Evolutionary conservation across 305 asterid genomes (phyloP), one percentile per base, ranked within the genome.

Genomic region (Andrographis paniculata): DNA sequence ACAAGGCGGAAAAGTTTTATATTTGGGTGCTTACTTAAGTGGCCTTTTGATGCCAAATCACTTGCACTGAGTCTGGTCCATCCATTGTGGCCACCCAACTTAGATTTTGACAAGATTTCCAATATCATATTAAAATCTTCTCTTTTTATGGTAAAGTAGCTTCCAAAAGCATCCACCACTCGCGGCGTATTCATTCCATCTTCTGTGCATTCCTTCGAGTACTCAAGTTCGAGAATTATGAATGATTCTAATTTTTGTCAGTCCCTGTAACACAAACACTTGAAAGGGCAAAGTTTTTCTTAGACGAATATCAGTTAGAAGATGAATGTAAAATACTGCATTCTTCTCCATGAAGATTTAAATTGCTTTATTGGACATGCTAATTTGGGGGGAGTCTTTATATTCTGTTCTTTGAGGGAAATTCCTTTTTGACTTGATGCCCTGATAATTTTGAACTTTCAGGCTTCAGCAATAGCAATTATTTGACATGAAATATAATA

Each of bases 101-200:
- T 19, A 19, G 20, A 33, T 23, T 19, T 40, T 3, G 0, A 36
- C 20, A 16, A 39, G 35, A 24, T 15, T 47, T 15, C 17, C 35
- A 45, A 33, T 45, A 17, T 27, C 38, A 7, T 7, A 2, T 33
- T 10, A 2, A 33, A 33, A n/a, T 13, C 33, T 42, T 23, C 59
- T 42, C 30, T 30, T 47, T 36, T 33, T 19, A 5, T 18, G 19
- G 1, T 19, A 19, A 9, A 17, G 18, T 47, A 2, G 20, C 18
- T 52, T 38, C 17, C 16, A 42, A 61, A 61, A 42, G 50, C 66
- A 61, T 61, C 60, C 55, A 45, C 61, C 38, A 46, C 39, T 61
- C 61, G 56, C 60, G 56, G 52, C 52, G 17, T 46, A 45, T 13
- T 13, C 10, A 43, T 42, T 5, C 37, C 14, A 20, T 33, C 12